A percentile compares a stretch with the other conserved stretches of the same genome.
Evolutionary conservation across 345 rosid species (phyloP).

Genomic region (Euphorbia pulcherrima): DNA sequence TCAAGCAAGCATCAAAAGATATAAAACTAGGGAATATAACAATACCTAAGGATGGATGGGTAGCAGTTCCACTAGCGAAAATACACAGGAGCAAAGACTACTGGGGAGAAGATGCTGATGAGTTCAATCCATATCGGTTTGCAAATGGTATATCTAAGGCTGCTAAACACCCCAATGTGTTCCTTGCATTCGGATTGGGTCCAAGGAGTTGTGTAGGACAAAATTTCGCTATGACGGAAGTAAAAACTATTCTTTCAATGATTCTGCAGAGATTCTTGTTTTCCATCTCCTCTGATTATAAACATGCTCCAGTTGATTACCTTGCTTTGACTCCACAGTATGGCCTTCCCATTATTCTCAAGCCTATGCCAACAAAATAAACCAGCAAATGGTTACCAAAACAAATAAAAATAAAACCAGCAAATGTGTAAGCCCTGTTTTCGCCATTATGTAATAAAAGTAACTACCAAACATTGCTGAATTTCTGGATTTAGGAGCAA

Average conservation of each 20-base stretch:
- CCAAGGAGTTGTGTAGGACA: constrained; percentile 72
- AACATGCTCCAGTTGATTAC: constrained; percentile 69
- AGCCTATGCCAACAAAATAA: not conserved
- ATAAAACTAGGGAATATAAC: constrained; percentile 65
- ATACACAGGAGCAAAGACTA: constrained; percentile 68
- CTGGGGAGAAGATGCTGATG: constrained; percentile 75
- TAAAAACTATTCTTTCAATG: constrained; percentile 58
- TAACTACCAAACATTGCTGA: not conserved
- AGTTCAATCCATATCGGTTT: constrained; percentile 75
- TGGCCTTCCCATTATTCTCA: constrained; percentile 60
- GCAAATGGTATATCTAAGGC: constrained; percentile 66
- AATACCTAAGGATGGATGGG: constrained; percentile 67
- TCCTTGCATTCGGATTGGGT: constrained; percentile 77
- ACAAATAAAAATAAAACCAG: too few relatives aligned
- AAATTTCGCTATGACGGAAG: constrained; percentile 70
- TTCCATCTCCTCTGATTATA: constrained; percentile 58
- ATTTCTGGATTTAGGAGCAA: not conserved
- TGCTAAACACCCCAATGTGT: constrained; percentile 62
- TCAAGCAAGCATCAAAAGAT: constrained; percentile 18
- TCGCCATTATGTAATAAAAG: not conserved
- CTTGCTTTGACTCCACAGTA: constrained; percentile 69
- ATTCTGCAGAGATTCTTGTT: constrained; percentile 67
- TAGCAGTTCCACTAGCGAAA: constrained; percentile 63
- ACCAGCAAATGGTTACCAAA: too few relatives aligned
- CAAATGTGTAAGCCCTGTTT: not conserved